Evolutionary conservation across 345 rosid genomes (phyloP).

Genomic region (Salix exigua): DNA sequence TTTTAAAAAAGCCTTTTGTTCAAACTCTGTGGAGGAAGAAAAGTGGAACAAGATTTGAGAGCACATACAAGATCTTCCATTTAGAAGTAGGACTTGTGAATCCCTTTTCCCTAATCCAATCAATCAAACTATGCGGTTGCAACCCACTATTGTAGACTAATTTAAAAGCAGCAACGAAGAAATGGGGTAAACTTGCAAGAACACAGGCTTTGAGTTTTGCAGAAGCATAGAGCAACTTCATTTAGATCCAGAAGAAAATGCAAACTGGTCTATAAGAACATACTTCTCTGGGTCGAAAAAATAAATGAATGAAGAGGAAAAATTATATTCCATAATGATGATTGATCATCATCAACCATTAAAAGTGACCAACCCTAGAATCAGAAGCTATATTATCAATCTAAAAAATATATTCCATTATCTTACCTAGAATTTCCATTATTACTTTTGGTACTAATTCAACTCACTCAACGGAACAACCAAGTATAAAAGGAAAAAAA

Average conservation of each 20-base stretch:
- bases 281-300: neutral
- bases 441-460: neutral
- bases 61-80: neutral
- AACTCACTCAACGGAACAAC: conserved; percentile 1
- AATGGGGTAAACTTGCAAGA: neutral
- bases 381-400: neutral
- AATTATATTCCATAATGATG: neutral
- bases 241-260: neutral
- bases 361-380: neutral
- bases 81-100: neutral
- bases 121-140: neutral
- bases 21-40: neutral
- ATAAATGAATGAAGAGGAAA: too few relatives aligned
- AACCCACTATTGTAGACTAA: neutral
- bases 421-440: neutral
- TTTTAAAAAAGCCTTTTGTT: neutral
- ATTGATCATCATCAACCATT: conserved; percentile 1
- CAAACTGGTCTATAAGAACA: neutral
- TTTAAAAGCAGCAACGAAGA: neutral
- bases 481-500: neutral
- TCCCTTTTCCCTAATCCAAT: neutral
- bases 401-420: neutral
- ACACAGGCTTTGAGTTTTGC: neutral
- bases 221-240: neutral
- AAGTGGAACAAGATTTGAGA: neutral